These are phyloP conservation scores for Erythrobasidium yunnanense DNA, from an alignment of 768 basidiomycete species.

Conservation along the genomic window DNA sequence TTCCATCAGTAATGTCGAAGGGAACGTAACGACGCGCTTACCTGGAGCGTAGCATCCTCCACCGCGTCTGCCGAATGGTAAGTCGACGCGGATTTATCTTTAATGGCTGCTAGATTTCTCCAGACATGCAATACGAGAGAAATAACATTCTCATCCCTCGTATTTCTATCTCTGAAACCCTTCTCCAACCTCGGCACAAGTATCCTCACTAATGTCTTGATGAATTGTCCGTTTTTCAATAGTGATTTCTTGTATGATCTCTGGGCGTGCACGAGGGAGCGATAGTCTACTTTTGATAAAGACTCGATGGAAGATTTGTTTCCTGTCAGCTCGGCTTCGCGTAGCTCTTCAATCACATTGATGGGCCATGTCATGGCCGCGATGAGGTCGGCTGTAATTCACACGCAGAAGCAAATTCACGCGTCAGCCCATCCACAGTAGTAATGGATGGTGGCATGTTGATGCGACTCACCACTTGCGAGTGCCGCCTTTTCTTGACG, in stretches of 20 bases:
- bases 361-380: constrained; percentile 99
- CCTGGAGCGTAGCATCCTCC: constrained; percentile 65
- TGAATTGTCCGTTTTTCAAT: constrained; percentile 56
- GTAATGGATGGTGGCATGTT: background rate
- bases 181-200: constrained; percentile 70
- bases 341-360: constrained; percentile 83
- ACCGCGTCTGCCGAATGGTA: constrained; percentile 65
- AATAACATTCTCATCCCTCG: constrained; percentile 74
- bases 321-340: constrained; percentile 71
- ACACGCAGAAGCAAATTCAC: too few relatives aligned
- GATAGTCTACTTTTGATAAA: constrained; percentile 54
- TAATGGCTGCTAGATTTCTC: constrained; percentile 88
- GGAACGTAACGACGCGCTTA: constrained; percentile 6
- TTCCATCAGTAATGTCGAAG: background rate
- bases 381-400: constrained; percentile 65
- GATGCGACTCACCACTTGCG: constrained; percentile 47
- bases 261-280: constrained; percentile 67
- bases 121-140: constrained; percentile 77
- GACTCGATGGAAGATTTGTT: constrained; percentile 53
- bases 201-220: constrained; percentile 63
- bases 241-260: constrained; percentile 77
- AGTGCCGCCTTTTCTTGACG: constrained; percentile 65
- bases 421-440: background rate
- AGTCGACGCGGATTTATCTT: constrained; percentile 64
- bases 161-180: constrained; percentile 52